Evolutionary conservation across 2,329 filamentous ascomycete genomes (phyloP), one percentile per base, ranked within the genome.

Genomic region (Trichoderma sp.): DNA sequence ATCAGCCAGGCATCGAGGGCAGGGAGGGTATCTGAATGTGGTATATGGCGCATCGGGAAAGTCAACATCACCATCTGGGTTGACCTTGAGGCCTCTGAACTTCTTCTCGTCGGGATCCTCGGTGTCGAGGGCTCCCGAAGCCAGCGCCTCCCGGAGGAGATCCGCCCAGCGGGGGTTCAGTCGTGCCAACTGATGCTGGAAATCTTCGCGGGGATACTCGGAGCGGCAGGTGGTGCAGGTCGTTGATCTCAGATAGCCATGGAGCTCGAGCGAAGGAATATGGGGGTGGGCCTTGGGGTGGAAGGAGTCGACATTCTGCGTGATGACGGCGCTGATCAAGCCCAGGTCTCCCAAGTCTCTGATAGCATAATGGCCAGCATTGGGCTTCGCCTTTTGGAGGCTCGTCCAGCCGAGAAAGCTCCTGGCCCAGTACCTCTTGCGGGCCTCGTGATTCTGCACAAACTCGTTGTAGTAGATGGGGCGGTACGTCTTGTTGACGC

Each of bases 251-350:
- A 99, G 83, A 77, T 95, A 96, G 70, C 95, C 95, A 76, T 99
- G 95, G 57, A 99, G 83, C 77, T 98, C 94, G 52, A 96, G 80
- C 10, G 91, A 95, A 6, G 86, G 84, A 50, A 93, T 78, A 10
- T 81, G 74, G 0, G 93, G 91, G 76, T 97, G 93, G 0, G 92
- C 90, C 66, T 79, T 79, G 2, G 84, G 82, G 77, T 99, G 95
- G 75, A 99, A 96, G 2, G 93, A 97, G 78, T 99, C 95, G 59
- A 99, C 95, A 74, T 98, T 98, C 75, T 99, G 95, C 47, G 95
- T 98, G 70, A 99, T 88, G 66, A 97, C 91, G 61, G 81, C 86
- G 65, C 84, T 85, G 48, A 97, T 81, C 57, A 93, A 78, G 2
- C 93, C 93, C 69, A 95, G 79, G 5, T 83, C 77, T 3, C 87